Evolutionary conservation across 2,329 filamentous ascomycete species (phyloP).

Genomic region (Incumbomyces delicatus): DNA sequence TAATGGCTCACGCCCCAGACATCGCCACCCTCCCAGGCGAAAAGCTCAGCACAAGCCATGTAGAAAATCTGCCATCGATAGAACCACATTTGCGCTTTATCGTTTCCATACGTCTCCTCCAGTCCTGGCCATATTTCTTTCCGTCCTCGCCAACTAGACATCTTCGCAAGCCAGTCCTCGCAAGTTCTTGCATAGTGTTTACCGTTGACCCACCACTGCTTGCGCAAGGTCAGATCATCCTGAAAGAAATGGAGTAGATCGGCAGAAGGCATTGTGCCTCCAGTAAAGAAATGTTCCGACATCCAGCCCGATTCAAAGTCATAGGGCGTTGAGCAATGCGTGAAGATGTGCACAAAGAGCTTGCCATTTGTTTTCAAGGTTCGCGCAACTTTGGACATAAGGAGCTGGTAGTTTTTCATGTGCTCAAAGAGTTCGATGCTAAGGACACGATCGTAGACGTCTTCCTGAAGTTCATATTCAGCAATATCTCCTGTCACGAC

Average conservation of each 20-base stretch:
- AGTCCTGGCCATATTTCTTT: slow-evolving; percentile 54
- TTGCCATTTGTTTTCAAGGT: slow-evolving; percentile 56
- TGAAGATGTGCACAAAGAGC: slow-evolving; percentile 61
- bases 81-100: slow-evolving; percentile 53
- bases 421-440: slow-evolving; percentile 66
- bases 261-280: slow-evolving; percentile 60
- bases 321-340: slow-evolving; percentile 55
- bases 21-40: slow-evolving; percentile 55
- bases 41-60: slow-evolving; percentile 61
- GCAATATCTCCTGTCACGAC: slow-evolving; percentile 60
- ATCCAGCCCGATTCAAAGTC: slow-evolving; percentile 66
- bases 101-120: slow-evolving; percentile 54
- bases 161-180: slow-evolving; percentile 40
- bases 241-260: slow-evolving; percentile 61
- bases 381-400: slow-evolving; percentile 53
- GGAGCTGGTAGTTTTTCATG: slow-evolving; percentile 64
- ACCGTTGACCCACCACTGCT: slow-evolving; percentile 64
- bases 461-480: slow-evolving; percentile 52
- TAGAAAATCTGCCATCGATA: slow-evolving; percentile 65
- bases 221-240: slow-evolving; percentile 47
- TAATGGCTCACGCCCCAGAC: slow-evolving; percentile 60
- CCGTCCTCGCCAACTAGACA: slow-evolving; percentile 34
- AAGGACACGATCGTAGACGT: slow-evolving; percentile 54
- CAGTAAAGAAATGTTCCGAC: slow-evolving; percentile 64
- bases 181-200: slow-evolving; percentile 60